phyloP scores from a whole-genome alignment of 164 flowering plant species.

The Piper betle region DNA sequence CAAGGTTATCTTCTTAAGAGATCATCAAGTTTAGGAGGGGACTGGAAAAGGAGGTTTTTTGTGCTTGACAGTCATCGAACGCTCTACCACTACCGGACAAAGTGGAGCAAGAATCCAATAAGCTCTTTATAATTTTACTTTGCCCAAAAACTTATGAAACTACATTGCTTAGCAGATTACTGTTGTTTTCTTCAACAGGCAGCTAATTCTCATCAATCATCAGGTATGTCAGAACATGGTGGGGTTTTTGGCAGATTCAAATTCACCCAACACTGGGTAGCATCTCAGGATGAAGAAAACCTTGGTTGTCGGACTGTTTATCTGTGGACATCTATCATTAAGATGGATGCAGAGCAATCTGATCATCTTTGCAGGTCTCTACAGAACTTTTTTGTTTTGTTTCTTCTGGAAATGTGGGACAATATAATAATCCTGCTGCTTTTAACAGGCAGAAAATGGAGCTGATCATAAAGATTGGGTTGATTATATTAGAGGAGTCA shows the following conservation, averaged over 20 bases:
- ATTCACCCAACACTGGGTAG: slow-evolving; percentile 37
- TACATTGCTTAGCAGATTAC: not conserved
- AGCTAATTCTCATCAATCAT: slow-evolving; percentile 33
- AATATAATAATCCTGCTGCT: not conserved
- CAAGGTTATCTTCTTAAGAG: slow-evolving; percentile 27
- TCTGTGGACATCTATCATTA: no score
- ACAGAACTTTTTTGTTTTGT: no score
- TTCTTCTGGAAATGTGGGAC: slow-evolving; percentile 18
- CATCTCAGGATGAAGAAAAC: no score
- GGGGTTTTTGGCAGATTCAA: slow-evolving; percentile 82
- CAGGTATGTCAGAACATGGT: slow-evolving; percentile 34
- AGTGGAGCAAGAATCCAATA: slow-evolving; percentile 43
- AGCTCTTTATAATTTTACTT: not conserved
- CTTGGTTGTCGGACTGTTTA: no score
- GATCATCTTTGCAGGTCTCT: no score
- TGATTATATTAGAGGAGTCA: slow-evolving; percentile 77
- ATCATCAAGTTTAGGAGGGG: slow-evolving; percentile 66
- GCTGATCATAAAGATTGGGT: slow-evolving; percentile 91
- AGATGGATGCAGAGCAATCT: no score
- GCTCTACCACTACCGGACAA: slow-evolving; percentile 54
- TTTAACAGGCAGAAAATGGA: slow-evolving; percentile 80
- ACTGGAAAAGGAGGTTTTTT: slow-evolving; percentile 90
- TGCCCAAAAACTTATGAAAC: not conserved
- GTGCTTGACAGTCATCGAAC: slow-evolving; percentile 81
- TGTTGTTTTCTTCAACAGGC: slow-evolving; percentile 25